Conservation (phyloP, 2,329 filamentous ascomycete genomes). For the Penicillium decumbens region DNA sequence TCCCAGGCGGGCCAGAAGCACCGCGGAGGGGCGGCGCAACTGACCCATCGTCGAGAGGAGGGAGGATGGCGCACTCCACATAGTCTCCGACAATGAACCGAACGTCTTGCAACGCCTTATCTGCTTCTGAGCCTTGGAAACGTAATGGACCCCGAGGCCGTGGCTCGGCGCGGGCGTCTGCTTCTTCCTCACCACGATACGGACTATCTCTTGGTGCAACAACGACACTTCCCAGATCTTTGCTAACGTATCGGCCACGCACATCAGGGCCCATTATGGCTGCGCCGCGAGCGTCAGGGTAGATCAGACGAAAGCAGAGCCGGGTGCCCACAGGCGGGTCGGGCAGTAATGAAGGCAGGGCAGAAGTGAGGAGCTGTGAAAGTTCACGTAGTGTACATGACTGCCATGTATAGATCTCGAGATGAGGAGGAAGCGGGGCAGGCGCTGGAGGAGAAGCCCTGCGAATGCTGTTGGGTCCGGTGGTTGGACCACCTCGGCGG, state of each 20-base stretch:
- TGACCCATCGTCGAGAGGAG: slow-evolving; percentile 67
- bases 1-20: slow-evolving; percentile 30
- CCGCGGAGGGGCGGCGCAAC: slow-evolving; percentile 53
- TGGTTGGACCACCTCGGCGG: slow-evolving; percentile 22
- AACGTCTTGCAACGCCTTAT: slow-evolving; percentile 70
- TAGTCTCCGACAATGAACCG: slow-evolving; percentile 88
- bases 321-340: slow-evolving; percentile 73
- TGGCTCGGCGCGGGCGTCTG: slow-evolving; percentile 39
- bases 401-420: slow-evolving; percentile 83
- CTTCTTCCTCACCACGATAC: slow-evolving; percentile 27
- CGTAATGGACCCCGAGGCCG: slow-evolving; percentile 34
- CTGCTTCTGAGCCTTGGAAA: slow-evolving; percentile 55
- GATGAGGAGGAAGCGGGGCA: slow-evolving; percentile 57
- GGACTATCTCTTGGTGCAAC: slow-evolving; percentile 50
- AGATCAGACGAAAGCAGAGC: slow-evolving; percentile 81
- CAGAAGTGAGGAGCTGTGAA: slow-evolving; percentile 66
- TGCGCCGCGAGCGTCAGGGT: slow-evolving; percentile 61
- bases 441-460: slow-evolving; percentile 51
- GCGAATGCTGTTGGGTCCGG: slow-evolving; percentile 41
- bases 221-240: slow-evolving; percentile 78
- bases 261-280: slow-evolving; percentile 38
- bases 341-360: slow-evolving; percentile 66
- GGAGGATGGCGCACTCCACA: slow-evolving; percentile 74
- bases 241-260: slow-evolving; percentile 64
- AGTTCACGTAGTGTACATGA: slow-evolving; percentile 77